Conservation (phyloP, 1,284 basidiomycete genomes). For the Leccinum cinnamomeum region DNA sequence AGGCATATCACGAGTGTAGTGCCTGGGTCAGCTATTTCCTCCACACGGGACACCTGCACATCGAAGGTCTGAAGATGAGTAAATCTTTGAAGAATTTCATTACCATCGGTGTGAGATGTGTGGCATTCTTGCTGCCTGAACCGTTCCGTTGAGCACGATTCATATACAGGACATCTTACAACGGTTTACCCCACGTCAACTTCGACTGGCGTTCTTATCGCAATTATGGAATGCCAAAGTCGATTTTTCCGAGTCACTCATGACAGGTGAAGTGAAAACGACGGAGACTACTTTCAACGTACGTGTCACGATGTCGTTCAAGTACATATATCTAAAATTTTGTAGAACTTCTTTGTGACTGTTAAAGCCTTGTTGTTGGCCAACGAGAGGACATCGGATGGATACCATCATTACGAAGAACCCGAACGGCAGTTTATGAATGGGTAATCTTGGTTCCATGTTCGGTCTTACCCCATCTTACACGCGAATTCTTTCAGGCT, state of each 20-base stretch:
- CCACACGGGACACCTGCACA: constrained; percentile 98
- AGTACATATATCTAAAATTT: constrained; percentile 7
- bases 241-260: constrained; percentile 91
- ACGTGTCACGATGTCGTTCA: constrained; percentile 26
- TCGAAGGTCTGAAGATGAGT: constrained; percentile 99
- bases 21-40: constrained; percentile 99
- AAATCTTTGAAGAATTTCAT: constrained; percentile 99
- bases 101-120: constrained; percentile 86
- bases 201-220: constrained; percentile 92
- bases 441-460: constrained; percentile 45
- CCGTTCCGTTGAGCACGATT: constrained; percentile 7
- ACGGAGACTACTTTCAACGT: constrained; percentile 90
- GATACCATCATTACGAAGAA: constrained; percentile 61
- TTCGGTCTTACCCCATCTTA: constrained; percentile 17
- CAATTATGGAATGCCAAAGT: constrained; percentile 93
- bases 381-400: constrained; percentile 52
- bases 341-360: constrained; percentile 93
- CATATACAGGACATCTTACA: constrained; percentile 79
- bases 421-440: constrained; percentile 65
- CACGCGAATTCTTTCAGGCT: constrained; percentile 48
- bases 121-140: constrained; percentile 5
- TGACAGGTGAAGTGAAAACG: constrained; percentile 86
- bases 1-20: constrained; percentile 91
- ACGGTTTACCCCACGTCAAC: constrained; percentile 84
- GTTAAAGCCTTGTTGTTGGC: constrained; percentile 77